Conservation (phyloP, 768 basidiomycete genomes). For the Phaffia tasmanica region DNA sequence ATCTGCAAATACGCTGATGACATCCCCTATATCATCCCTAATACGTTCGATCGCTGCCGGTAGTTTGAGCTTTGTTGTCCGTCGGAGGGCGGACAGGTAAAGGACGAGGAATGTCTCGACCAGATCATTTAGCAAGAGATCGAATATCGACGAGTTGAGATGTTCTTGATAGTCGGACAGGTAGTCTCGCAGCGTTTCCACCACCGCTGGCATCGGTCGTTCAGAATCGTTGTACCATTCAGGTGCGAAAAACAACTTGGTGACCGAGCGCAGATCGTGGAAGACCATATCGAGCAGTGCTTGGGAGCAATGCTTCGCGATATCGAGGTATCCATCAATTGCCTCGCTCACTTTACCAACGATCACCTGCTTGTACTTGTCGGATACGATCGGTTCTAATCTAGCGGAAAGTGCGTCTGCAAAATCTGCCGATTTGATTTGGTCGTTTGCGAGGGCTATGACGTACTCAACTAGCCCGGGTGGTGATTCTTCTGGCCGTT, state of each 20-base stretch:
- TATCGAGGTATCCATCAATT: conserved; percentile 95
- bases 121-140: conserved; percentile 83
- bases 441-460: conserved; percentile 94
- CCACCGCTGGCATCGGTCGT: conserved; percentile 57
- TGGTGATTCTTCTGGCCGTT: conserved; percentile 76
- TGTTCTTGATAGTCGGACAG: conserved; percentile 88
- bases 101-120: conserved; percentile 78
- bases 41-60: conserved; percentile 75
- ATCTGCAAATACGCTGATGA: conserved; percentile 67
- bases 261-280: conserved; percentile 82
- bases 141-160: conserved; percentile 80
- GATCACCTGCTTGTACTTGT: conserved; percentile 76
- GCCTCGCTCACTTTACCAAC: conserved; percentile 83
- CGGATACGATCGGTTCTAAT: conserved; percentile 80
- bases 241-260: conserved; percentile 64
- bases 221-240: conserved; percentile 77
- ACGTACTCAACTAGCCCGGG: conserved; percentile 89
- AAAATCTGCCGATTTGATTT: conserved; percentile 90
- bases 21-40: conserved; percentile 63
- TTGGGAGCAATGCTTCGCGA: conserved; percentile 93
- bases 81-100: conserved; percentile 77
- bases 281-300: conserved; percentile 88
- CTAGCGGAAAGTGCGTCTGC: conserved; percentile 74
- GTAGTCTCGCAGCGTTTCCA: conserved; percentile 93
- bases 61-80: conserved; percentile 68